Base-by-base conservation (phyloP, 257 asterid genomes). In the Salvia splendens region DNA sequence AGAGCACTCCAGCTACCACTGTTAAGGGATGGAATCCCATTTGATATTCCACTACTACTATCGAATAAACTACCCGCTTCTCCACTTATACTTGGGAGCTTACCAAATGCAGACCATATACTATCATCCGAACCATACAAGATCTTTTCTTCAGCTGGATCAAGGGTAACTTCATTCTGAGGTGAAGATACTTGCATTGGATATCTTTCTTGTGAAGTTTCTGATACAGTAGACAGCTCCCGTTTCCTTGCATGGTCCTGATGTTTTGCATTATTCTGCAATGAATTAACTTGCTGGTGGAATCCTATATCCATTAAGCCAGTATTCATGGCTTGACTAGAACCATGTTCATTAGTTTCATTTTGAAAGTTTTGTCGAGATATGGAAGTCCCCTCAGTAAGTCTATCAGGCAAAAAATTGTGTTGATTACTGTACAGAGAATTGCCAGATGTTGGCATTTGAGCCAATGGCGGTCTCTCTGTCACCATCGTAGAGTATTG, bases 1-100 rank as follows among this genome's bases (percentile, higher is more conserved):
- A 93, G 90, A 77, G 98, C 97, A 78, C 98, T 90, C 98, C 98
- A 92, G 77, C 96, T 86, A 69, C 98, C 98, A 77, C 88, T 80
- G 74, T 86, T 92, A 76, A 82, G 69, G 46, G 95, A 82, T 60
- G 92, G 73, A 57, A 76, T 41, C 6, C 82, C 87, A 79, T 79
- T 81, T 4, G 75, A 72, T 59, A 57, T 61, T 9, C 85, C 91
- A 56, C 77, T 78, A 67, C 78, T 78, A 67, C 81, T 73, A 54
- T 82, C 89, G 59, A 86, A 82, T 54, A 77, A 67, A 78, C 75
- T 82, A 65, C 79, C 79, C 61, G 78, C 81, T 35, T 84, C 95
- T 73, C 78, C 96, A 74, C 79, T 79, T 64, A 74, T 36, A 68
- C 73, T 64, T 45, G 87, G 70, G 69, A 75, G 70, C 79, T 80